Base-by-base conservation (phyloP, 345 rosid genomes). In the Lenwebbia sp. region DNA sequence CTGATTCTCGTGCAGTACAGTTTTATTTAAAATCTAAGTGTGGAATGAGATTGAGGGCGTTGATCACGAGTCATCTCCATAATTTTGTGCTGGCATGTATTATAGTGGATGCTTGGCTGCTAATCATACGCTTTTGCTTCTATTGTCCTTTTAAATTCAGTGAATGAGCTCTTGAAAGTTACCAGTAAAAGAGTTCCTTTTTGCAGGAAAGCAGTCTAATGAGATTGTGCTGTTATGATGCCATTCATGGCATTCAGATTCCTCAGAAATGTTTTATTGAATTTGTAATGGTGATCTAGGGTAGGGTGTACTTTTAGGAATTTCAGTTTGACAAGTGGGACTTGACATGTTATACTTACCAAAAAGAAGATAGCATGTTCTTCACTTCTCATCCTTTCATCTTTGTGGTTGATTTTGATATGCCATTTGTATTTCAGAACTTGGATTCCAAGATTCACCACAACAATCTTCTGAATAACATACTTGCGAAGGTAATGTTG, bases 371-470 rank as follows among this genome's bases (percentile, higher is more conserved):
- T 70, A 19, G 26, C 4, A 78, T 10, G 14, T 37, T 83, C 84
- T 82, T 81, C 26, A 21, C 75, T 33, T 44, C 85, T 23, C 53
- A 51, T 78, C 49, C 26, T 28, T 86, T 57, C 78, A 33, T 52
- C 28, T 54, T 83, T 50, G 57, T 13, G 50, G n/a, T 23, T 37
- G 62, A 19, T 70, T 40, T 26, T 85, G 54, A 47, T 47, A 12
- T 86, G 83, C 70, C 62, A 14, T 86, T 56, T 56, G 85, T 40
- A 55, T 84, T 26, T 75, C 94, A 96, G 99, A 94, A 92, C 87
- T 90, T 96, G 96, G 99, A 96, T 92, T 96, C 98, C 44, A 96
- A 96, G 94, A 95, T 96, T 88, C 98, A 94, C 89, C 99, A 94
- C 91, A 96, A 96, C 91, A 96, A 96, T 87, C 98, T 96, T 87